A percentile compares a stretch with the other conserved stretches of the same genome.
These are phyloP conservation scores for Rhytidiadelphus loreus DNA, from an alignment of 225 moss, liverwort and hornwort species.

Conservation along the genomic window DNA sequence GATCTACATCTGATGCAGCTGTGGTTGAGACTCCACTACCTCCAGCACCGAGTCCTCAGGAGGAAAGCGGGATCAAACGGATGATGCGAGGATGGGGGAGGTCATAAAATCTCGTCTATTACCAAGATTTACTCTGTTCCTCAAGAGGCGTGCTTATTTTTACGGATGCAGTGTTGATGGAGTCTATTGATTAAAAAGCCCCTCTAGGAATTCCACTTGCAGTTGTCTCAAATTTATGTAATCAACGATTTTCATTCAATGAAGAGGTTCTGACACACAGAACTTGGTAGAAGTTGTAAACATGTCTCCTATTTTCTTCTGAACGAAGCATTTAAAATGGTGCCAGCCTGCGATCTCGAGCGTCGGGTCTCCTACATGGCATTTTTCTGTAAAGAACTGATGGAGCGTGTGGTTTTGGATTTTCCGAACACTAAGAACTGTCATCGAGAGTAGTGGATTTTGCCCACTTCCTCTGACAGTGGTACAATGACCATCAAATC, in stretches of 20 bases:
- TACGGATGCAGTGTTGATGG: not conserved
- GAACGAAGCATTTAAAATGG: not conserved
- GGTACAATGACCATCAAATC: not conserved
- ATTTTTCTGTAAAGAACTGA: not conserved
- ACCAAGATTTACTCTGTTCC: not conserved
- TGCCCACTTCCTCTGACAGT: not conserved
- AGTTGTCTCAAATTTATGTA: not conserved
- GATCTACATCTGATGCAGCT: constrained; percentile 42
- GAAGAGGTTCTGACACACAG: not conserved
- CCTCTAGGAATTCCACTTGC: not conserved
- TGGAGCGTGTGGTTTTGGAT: not conserved
- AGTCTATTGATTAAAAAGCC: not conserved
- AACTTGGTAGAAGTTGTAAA: not conserved
- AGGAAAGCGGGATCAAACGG: constrained; percentile 78
- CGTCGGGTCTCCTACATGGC: not conserved
- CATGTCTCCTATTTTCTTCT: not conserved
- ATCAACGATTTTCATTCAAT: not conserved
- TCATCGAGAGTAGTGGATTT: not conserved
- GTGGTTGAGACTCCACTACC: constrained; percentile 39
- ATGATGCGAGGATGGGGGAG: constrained; percentile 88
- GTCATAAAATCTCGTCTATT: not conserved
- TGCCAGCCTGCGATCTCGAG: not conserved
- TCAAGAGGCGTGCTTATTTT: not conserved
- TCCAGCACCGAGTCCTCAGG: constrained; percentile 40
- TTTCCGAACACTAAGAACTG: not conserved